Conservation (phyloP, 2,329 filamentous ascomycete species). For the Camillea tinctor region DNA sequence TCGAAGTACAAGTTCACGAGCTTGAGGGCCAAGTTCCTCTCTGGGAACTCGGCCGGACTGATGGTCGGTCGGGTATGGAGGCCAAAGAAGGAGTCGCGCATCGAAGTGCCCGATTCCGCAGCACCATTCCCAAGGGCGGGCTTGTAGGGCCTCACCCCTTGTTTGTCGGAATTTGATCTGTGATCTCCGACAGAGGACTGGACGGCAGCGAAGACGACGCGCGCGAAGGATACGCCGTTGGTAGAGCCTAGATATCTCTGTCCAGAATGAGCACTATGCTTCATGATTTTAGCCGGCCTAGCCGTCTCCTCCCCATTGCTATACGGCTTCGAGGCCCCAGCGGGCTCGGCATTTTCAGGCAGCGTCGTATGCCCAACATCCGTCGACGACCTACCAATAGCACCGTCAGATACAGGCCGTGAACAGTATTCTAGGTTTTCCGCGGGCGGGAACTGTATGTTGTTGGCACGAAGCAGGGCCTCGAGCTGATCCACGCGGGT, state of each 20-base stretch:
- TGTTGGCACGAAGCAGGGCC: conserved; percentile 65
- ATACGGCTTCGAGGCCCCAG: conserved; percentile 33
- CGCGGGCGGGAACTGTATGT: conserved; percentile 70
- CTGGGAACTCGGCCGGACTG: conserved; percentile 79
- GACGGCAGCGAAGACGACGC: conserved; percentile 91
- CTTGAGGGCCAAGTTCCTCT: conserved; percentile 67
- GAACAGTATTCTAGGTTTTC: conserved; percentile 66
- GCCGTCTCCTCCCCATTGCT: conserved; percentile 49
- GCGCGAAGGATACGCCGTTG: conserved; percentile 89
- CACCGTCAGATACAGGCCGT: conserved; percentile 42
- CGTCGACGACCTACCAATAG: conserved; percentile 33
- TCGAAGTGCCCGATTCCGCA: conserved; percentile 67
- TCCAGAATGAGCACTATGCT: conserved; percentile 59
- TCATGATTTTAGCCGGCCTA: conserved; percentile 42
- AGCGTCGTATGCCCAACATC: conserved; percentile 34
- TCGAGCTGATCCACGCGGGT: conserved; percentile 83
- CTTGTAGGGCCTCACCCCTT: conserved; percentile 59
- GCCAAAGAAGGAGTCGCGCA: conserved; percentile 97
- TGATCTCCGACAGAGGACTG: conserved; percentile 66
- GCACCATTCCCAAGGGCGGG: conserved; percentile 43
- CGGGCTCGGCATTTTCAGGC: conserved; percentile 33
- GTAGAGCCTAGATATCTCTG: conserved; percentile 80
- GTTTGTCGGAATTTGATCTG: conserved; percentile 67
- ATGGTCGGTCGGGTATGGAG: conserved; percentile 88
- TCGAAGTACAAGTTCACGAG: conserved; percentile 88